A percentile compares a stretch with the other conserved stretches of the same genome.
Conservation (phyloP, 2,329 filamentous ascomycete genomes). For the Fusarium secorum region DNA sequence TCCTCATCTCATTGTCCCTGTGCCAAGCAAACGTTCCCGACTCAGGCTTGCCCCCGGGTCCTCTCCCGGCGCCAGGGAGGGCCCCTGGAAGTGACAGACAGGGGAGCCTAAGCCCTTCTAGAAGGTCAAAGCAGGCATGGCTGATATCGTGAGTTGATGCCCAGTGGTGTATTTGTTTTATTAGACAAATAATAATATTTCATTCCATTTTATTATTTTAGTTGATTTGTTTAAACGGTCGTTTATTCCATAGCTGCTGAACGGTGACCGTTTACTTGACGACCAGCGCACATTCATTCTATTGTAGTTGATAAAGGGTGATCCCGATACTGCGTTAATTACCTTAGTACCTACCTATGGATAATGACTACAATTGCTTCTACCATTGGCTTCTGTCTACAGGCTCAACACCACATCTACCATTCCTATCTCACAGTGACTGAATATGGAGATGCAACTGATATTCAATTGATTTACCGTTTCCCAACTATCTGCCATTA, state of each 20-base stretch:
- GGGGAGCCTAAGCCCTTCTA: slow-evolving; percentile 34
- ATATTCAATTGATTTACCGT: neutral
- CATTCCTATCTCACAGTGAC: neutral
- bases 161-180: slow-evolving; percentile 31
- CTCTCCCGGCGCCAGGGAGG: slow-evolving; percentile 32
- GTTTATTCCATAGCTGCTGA: slow-evolving; percentile 10
- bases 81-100: slow-evolving; percentile 33
- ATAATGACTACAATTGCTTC: neutral
- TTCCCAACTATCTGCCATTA: neutral
- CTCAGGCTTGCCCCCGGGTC: slow-evolving; percentile 29
- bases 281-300: neutral
- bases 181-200: slow-evolving; percentile 18
- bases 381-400: neutral
- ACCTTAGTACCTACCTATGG: no score
- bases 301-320: neutral
- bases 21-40: slow-evolving; percentile 28
- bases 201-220: slow-evolving; percentile 23
- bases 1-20: slow-evolving; percentile 1
- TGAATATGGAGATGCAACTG: neutral
- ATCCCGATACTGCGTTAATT: neutral
- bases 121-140: slow-evolving; percentile 36
- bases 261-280: slow-evolving; percentile 30
- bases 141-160: slow-evolving; percentile 10
- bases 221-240: slow-evolving; percentile 29
- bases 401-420: neutral